Evolutionary conservation across 306 rosid genomes (phyloP).

Genomic region (Cucurbita argyrosperma): DNA sequence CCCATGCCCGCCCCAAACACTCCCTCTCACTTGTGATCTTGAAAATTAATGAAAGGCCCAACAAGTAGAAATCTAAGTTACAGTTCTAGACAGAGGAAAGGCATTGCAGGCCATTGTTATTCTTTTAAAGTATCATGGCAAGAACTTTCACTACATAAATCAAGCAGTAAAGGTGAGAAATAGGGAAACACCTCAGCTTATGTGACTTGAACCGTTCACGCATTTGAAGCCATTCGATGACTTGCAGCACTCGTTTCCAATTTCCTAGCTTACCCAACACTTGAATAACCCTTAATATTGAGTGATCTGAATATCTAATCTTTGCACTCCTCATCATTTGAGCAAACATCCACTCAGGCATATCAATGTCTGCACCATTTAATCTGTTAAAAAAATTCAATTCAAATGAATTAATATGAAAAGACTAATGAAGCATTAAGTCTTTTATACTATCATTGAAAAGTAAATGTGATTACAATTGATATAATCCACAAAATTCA

Average conservation of each 20-base stretch:
- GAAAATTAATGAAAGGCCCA: background rate
- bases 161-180: background rate
- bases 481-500: background rate
- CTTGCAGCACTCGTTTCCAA: constrained; percentile 83
- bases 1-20: background rate
- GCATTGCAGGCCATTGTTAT: background rate
- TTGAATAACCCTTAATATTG: constrained; percentile 68
- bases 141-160: background rate
- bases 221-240: constrained; percentile 91
- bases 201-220: constrained; percentile 71
- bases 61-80: background rate
- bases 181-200: constrained; percentile 39
- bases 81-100: background rate
- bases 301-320: constrained; percentile 68
- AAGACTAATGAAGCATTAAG: background rate
- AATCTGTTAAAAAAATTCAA: constrained; percentile 39
- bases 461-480: background rate
- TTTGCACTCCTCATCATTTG: constrained; percentile 82
- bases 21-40: background rate
- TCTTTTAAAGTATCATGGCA: background rate
- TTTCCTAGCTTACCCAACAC: constrained; percentile 70
- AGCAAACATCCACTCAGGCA: constrained; percentile 87
- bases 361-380: constrained; percentile 79
- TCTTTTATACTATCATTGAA: no score
- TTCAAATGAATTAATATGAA: constrained; percentile 12